Evolutionary conservation across 176 grass and related monocot genomes (phyloP).

Genomic region (Aechmea fasciata): DNA sequence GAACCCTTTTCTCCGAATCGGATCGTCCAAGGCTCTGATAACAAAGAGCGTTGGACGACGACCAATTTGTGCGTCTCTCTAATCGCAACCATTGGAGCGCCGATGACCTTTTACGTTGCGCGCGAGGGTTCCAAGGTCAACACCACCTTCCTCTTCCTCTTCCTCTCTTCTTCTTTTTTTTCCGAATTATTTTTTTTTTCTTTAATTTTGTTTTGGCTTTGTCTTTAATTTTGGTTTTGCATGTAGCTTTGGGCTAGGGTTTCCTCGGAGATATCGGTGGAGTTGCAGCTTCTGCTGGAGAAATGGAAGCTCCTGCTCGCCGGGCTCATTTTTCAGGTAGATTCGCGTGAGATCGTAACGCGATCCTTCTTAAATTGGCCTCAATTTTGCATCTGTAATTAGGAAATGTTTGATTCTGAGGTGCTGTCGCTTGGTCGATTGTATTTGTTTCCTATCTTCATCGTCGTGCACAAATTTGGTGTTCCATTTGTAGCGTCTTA

Average conservation of each 20-base stretch:
- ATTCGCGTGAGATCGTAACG: neutral
- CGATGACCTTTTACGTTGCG: conserved; percentile 61
- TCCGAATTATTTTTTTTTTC: neutral
- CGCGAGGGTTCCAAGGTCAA: conserved; percentile 63
- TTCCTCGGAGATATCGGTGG: conserved; percentile 50
- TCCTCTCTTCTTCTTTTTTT: neutral
- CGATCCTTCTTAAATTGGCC: no score
- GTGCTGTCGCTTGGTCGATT: neutral
- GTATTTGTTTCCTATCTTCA: neutral
- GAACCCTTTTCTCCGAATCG: neutral
- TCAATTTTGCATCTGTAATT: no score
- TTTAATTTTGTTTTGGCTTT: neutral
- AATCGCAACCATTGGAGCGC: neutral
- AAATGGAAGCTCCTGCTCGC: conserved; percentile 83
- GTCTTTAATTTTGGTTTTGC: conserved; percentile 10
- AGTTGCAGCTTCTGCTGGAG: conserved; percentile 71
- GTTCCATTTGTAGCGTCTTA: no score
- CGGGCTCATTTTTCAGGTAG: conserved; percentile 73
- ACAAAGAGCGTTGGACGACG: neutral
- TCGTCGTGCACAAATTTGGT: no score
- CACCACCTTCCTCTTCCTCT: neutral
- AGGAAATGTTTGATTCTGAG: neutral
- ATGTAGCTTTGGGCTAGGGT: conserved; percentile 64
- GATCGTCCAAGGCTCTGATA: neutral
- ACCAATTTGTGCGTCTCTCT: neutral